Conservation (phyloP, 1,139 yeast species). For the Yamadazyma sp. region DNA sequence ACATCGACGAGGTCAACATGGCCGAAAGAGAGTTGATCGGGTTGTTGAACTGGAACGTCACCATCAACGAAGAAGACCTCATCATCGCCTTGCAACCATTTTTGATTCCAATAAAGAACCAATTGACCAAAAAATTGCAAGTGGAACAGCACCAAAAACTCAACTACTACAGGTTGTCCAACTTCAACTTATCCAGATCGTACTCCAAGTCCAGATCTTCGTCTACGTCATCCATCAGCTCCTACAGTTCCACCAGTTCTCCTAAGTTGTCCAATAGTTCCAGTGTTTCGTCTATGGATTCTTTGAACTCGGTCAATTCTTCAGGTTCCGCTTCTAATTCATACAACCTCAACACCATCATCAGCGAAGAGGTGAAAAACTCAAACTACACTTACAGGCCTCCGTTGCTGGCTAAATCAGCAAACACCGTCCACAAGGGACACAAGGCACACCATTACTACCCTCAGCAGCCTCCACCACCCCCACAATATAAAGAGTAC, state of each 20-base stretch:
- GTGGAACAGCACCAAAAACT: constrained; percentile 34
- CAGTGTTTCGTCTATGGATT: constrained; percentile 9
- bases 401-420: constrained; percentile 13
- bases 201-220: constrained; percentile 10
- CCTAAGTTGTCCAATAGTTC: constrained; percentile 8
- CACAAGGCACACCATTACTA: not conserved
- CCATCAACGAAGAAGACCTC: constrained; percentile 69
- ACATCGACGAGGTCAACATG: constrained; percentile 78
- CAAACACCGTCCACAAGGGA: constrained; percentile 9
- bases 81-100: constrained; percentile 71
- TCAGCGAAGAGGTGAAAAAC: constrained; percentile 6
- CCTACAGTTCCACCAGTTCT: constrained; percentile 11
- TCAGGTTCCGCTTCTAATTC: constrained; percentile 2
- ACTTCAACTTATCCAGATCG: constrained; percentile 11
- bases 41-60: constrained; percentile 81
- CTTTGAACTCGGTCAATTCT: constrained; percentile 8
- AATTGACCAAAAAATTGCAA: constrained; percentile 27
- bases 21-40: constrained; percentile 86
- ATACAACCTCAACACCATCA: constrained; percentile 6
- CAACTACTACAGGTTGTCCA: constrained; percentile 41
- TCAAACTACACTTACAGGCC: constrained; percentile 12
- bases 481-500: constrained; percentile 1
- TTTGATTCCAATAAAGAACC: constrained; percentile 63
- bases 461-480: too few relatives aligned
- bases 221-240: constrained; percentile 13